Evolutionary conservation across 1,284 basidiomycete genomes (phyloP).

Genomic region (Neonothopanus nambi): DNA sequence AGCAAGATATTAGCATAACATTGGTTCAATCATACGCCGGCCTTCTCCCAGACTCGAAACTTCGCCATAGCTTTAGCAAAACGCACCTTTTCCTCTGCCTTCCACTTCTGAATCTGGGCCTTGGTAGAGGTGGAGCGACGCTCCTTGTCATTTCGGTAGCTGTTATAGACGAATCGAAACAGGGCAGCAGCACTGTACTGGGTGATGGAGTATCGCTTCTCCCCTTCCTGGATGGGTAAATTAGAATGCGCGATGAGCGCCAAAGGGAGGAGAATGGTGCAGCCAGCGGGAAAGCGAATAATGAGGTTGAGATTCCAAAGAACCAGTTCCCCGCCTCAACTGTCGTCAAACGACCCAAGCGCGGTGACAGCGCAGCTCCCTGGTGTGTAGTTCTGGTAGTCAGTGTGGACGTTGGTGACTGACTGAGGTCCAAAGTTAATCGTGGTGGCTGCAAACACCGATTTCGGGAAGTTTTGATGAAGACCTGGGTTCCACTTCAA

Average conservation of each 20-base stretch:
- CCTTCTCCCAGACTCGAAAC: no score
- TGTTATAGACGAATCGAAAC: not conserved
- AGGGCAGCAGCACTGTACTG: slow-evolving; percentile 2
- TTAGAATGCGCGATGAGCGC: slow-evolving; percentile 7
- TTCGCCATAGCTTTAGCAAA: no score
- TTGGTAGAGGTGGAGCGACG: no score
- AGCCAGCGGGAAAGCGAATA: slow-evolving; percentile 10
- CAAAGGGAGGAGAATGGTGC: slow-evolving; percentile 11
- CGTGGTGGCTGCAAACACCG: slow-evolving; percentile 7
- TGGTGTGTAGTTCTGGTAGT: slow-evolving; percentile 4
- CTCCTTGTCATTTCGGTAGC: not conserved
- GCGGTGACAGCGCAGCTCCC: slow-evolving; percentile 12
- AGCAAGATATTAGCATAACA: no score
- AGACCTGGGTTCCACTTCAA: not conserved
- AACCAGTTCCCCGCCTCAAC: slow-evolving; percentile 10
- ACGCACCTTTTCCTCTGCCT: no score
- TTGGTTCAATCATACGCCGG: no score
- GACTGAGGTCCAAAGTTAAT: no score
- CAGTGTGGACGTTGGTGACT: not conserved
- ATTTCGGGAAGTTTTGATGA: not conserved
- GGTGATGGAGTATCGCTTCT: not conserved
- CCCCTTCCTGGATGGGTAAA: not conserved
- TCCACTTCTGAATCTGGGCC: no score
- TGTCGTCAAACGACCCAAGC: slow-evolving; percentile 6
- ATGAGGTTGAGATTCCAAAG: slow-evolving; percentile 11